Evolutionary conservation across 129 eudicot species (phyloP), one percentile per base, ranked within the genome.

Genomic region (Flaveria bidentis): DNA sequence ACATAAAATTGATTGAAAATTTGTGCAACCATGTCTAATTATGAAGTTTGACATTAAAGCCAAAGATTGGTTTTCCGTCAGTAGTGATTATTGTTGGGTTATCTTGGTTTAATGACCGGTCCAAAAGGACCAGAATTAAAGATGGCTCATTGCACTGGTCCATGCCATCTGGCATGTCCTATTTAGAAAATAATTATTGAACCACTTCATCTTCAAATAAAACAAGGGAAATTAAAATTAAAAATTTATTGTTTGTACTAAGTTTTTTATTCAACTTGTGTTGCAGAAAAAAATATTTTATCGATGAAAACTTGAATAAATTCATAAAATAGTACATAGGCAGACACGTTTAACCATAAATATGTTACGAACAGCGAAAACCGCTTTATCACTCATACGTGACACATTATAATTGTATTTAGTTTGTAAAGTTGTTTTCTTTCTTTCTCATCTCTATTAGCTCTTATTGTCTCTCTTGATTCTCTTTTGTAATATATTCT

Each of bases 1-100:
- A 55, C 69, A 68, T 69, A 41, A 67, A 67, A 41, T 41, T 69
- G 46, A 44, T 77, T 77, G 61, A 69, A 67, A 44, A 5, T 77
- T 56, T 77, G 75, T 56, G 26, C 28, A 56, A 16, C 30, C 14
- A 57, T 67, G 16, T 41, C 45, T 41, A 68, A 22, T 52, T 41
- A 55, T 55, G 67, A 67, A 2, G 10, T 55, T 46, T 77, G 61
- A 45, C 69, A 36, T 68, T 10, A 25, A 77, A 17, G 17, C 18
- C 67, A 15, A 9, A 6, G 2, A 1, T 18, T 73, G 7, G 44
- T 57, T 41, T 73, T 23, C 41, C 57, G 77, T 47, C 72, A 28
- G 23, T 60, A 16, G 15, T 55, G 13, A 10, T 25, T 74, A n/a
- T 4, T 5, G 11, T 45, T 33, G 12, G 16, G 14, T 60, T 60